These are phyloP conservation scores for Cyphellophora europaea DNA, from an alignment of 2,329 filamentous ascomycete genomes.

Conservation along the genomic window DNA sequence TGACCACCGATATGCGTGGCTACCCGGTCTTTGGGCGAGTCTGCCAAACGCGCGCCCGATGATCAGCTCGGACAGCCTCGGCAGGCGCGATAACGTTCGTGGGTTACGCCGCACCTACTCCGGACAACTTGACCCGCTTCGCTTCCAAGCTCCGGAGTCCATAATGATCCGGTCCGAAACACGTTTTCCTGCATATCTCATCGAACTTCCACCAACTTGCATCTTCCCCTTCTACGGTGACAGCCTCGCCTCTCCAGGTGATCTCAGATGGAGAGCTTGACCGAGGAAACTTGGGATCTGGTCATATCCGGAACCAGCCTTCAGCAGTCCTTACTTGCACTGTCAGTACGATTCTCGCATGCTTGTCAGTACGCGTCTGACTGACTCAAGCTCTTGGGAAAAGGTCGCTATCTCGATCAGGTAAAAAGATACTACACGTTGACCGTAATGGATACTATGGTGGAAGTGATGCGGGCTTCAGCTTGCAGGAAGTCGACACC, in stretches of 20 bases:
- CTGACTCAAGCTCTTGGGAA: conserved; percentile 48
- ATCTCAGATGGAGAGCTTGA: conserved; percentile 59
- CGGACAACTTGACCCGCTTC: no score
- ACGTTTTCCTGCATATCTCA: no score
- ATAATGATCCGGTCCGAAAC: no score
- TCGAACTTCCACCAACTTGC: conserved; percentile 8
- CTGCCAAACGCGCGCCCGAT: no score
- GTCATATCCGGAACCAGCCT: conserved; percentile 71
- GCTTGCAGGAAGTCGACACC: conserved; percentile 66
- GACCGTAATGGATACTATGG: conserved; percentile 86
- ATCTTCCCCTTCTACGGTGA: conserved; percentile 7
- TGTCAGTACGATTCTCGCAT: conserved; percentile 42
- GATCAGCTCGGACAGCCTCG: no score
- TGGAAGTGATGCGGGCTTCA: conserved; percentile 74
- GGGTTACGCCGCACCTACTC: no score
- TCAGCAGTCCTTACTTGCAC: conserved; percentile 67
- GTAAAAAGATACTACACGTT: conserved; percentile 83
- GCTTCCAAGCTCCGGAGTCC: no score
- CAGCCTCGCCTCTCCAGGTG: conserved; percentile 2
- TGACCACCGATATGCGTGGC: no score
- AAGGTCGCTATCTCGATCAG: conserved; percentile 86
- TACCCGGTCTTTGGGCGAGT: no score
- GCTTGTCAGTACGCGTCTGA: conserved; percentile 45
- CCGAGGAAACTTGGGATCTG: conserved; percentile 68
- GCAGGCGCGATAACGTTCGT: no score